These are phyloP conservation scores for Auriscalpium vulgare DNA, from an alignment of 768 basidiomycete species.

Conservation along the genomic window DNA sequence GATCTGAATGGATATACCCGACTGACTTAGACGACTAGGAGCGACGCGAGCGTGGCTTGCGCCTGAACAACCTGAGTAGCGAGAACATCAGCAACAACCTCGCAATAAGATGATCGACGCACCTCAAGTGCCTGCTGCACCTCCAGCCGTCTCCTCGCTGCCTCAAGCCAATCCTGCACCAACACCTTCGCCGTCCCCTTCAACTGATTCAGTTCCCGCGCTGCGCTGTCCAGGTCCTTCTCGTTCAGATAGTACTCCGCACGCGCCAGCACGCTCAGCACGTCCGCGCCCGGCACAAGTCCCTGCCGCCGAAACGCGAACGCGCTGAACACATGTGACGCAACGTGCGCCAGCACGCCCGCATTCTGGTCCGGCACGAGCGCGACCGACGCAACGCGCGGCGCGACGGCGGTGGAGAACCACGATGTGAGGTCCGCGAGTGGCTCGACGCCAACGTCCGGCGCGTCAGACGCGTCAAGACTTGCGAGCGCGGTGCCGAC, in stretches of 20 bases:
- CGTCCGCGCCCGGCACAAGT: conserved; percentile 72
- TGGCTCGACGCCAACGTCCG: conserved; percentile 79
- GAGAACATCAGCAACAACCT: conserved; percentile 7
- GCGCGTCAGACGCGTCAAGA: conserved; percentile 63
- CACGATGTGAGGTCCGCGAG: conserved; percentile 86
- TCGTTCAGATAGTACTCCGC: conserved; percentile 87
- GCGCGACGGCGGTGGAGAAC: conserved; percentile 79
- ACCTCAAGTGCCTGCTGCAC: conserved; percentile 91
- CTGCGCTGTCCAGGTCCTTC: conserved; percentile 86
- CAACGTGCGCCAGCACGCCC: conserved; percentile 79
- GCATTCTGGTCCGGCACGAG: conserved; percentile 89
- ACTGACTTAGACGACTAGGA: conserved; percentile 50
- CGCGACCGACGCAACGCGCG: conserved; percentile 80
- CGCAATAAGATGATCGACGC: conserved; percentile 3
- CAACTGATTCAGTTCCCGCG: conserved; percentile 88
- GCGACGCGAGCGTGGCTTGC: conserved; percentile 76
- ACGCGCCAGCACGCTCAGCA: conserved; percentile 77
- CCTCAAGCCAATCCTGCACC: conserved; percentile 83
- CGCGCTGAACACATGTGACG: conserved; percentile 67
- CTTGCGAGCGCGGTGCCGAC: conserved; percentile 59
- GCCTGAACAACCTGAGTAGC: conserved; percentile 62
- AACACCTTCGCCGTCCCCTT: conserved; percentile 71
- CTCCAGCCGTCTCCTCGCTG: conserved; percentile 80
- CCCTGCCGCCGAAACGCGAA: conserved; percentile 79
- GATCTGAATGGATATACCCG: not conserved